These are phyloP conservation scores for Apiotrichum mycotoxinovorans DNA, from an alignment of 1,284 basidiomycete species.

Conservation along the genomic window DNA sequence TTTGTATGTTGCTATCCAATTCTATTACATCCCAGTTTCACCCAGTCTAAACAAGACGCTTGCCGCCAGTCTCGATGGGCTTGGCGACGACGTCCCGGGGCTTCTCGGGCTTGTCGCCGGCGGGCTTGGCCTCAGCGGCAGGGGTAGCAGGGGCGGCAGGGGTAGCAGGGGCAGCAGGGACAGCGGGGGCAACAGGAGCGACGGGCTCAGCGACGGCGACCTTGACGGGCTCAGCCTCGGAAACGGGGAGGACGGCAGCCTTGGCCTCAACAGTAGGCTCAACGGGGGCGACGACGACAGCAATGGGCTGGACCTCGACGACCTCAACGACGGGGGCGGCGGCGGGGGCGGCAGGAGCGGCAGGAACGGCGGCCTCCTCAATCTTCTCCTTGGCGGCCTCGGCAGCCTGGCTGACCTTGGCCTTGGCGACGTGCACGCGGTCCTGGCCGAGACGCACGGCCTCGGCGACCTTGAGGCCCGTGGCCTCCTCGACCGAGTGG, in stretches of 20 bases:
- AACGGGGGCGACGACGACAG: neutral
- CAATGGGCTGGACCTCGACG: constrained; percentile 6
- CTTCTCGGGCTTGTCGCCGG: constrained; percentile 8
- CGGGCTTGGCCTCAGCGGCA: neutral
- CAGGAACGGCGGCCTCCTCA: constrained; percentile 9
- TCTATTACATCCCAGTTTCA: neutral
- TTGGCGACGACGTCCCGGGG: constrained; percentile 7
- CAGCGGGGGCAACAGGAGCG: neutral
- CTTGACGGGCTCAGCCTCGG: constrained; percentile 5
- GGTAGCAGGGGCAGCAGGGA: neutral
- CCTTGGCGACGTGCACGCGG: constrained; percentile 20
- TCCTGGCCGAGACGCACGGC: constrained; percentile 54
- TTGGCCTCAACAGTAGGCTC: constrained; percentile 32
- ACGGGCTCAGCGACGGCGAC: neutral
- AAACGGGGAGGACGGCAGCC: constrained; percentile 44
- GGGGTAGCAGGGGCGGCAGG: neutral
- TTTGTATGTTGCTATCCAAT: neutral
- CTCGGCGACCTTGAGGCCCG: constrained; percentile 67
- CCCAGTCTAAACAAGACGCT: constrained; percentile 28
- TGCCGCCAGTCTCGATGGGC: constrained; percentile 11
- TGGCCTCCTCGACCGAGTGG: constrained; percentile 62
- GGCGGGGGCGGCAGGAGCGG: neutral
- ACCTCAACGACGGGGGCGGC: neutral
- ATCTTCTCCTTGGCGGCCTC: constrained; percentile 18
- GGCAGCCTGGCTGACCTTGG: constrained; percentile 11